phyloP scores from a whole-genome alignment of 495 filamentous ascomycete species.

The Podospora conica region DNA sequence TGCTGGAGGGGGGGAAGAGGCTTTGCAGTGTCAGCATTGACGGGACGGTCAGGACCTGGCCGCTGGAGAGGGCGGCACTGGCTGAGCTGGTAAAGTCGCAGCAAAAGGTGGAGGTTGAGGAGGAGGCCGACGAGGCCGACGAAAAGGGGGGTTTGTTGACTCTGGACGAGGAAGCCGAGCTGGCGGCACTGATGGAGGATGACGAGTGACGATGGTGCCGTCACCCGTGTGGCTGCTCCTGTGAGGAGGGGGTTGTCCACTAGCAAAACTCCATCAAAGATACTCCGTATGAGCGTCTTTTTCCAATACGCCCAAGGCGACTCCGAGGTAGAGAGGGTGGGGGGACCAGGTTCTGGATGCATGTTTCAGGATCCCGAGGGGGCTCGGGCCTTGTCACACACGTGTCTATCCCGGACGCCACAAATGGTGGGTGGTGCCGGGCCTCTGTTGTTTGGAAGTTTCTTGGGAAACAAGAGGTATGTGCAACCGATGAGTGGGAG shows the following conservation, averaged over 20 bases:
- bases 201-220: constrained; percentile 32
- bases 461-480: not conserved
- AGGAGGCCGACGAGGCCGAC: constrained; percentile 27
- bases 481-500: not conserved
- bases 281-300: not conserved
- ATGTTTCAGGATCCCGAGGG: constrained; percentile 6
- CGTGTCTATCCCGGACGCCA: not conserved
- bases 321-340: not conserved
- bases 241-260: not conserved
- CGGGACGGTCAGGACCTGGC: constrained; percentile 79
- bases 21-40: constrained; percentile 83
- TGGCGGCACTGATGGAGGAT: constrained; percentile 83
- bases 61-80: constrained; percentile 57
- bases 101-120: constrained; percentile 39
- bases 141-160: constrained; percentile 49
- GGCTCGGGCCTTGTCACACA: not conserved
- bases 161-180: constrained; percentile 76
- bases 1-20: constrained; percentile 45
- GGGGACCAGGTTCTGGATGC: not conserved
- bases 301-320: not conserved
- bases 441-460: not conserved
- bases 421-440: not conserved
- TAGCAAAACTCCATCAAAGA: not conserved
- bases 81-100: constrained; percentile 50
- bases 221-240: too few relatives aligned